Conservation (phyloP, 345 rosid species). For the Moricandia arvensis region DNA sequence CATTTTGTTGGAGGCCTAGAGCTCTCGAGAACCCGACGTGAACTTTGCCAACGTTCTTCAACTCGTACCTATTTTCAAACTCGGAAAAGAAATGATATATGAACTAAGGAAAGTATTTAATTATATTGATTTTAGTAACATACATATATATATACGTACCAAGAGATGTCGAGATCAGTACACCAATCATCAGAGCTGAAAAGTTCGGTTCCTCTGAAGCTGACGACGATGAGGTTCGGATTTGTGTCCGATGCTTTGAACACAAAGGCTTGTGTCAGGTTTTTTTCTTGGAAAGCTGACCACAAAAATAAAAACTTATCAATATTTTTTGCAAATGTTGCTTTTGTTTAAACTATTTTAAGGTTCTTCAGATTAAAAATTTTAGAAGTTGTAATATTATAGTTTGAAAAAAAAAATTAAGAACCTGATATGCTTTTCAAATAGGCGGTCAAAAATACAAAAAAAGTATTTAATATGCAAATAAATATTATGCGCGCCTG, state of each 20-base stretch:
- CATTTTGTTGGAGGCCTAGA: constrained; percentile 47
- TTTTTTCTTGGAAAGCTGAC: constrained; percentile 36
- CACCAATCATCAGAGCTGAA: constrained; percentile 49
- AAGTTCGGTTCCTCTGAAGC: constrained; percentile 62
- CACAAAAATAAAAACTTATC: not conserved
- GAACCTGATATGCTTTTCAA: not conserved
- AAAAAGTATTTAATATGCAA: not conserved
- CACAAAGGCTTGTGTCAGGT: constrained; percentile 52
- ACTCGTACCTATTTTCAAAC: constrained; percentile 9
- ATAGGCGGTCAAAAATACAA: not conserved
- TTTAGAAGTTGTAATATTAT: not conserved
- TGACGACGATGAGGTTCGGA: constrained; percentile 47
- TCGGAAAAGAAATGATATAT: not conserved
- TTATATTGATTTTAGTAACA: not conserved
- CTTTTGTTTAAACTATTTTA: not conserved
- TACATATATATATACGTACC: constrained; percentile 45
- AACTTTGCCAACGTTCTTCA: constrained; percentile 44
- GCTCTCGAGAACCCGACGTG: constrained; percentile 70
- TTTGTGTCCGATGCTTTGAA: constrained; percentile 36
- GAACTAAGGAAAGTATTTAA: not conserved
- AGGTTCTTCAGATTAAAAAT: not conserved
- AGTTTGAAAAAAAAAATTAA: not conserved
- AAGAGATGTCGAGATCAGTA: constrained; percentile 54
- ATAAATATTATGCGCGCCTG: not conserved
- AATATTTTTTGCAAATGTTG: not conserved